phyloP scores from a whole-genome alignment of 2,329 filamentous ascomycete genomes.

The Fusarium fujikuroi region DNA sequence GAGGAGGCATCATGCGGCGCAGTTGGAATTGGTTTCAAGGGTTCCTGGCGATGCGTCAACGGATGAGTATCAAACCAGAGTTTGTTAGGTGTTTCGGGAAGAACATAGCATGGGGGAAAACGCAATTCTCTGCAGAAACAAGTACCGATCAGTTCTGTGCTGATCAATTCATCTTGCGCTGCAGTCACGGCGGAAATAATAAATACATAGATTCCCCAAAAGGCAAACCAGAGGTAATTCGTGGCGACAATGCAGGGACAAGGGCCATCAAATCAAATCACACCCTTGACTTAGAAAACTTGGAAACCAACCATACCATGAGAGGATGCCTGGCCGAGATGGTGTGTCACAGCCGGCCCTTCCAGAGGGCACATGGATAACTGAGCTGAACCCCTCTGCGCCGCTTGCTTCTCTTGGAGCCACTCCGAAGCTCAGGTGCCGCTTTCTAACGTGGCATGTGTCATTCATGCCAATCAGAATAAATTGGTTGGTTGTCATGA shows the following conservation, averaged over 20 bases:
- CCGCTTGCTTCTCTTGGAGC: slow-evolving; percentile 5
- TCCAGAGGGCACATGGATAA: slow-evolving; percentile 10
- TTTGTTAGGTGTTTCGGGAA: background rate
- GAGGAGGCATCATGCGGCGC: slow-evolving; percentile 1
- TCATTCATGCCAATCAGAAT: slow-evolving; percentile 3
- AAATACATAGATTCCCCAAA: background rate
- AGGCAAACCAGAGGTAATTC: background rate
- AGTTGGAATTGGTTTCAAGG: background rate
- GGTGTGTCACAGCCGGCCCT: slow-evolving; percentile 32
- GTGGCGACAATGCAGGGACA: slow-evolving; percentile 31
- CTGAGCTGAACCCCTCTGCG: slow-evolving; percentile 15
- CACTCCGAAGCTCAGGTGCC: slow-evolving; percentile 24
- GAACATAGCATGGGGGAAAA: background rate
- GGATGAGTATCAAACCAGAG: background rate
- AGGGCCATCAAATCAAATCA: slow-evolving; percentile 24
- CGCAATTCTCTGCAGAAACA: background rate
- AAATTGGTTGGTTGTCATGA: slow-evolving; percentile 24
- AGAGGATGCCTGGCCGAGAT: slow-evolving; percentile 32
- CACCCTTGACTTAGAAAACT: slow-evolving; percentile 23
- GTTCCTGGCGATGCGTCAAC: background rate
- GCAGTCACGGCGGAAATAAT: background rate
- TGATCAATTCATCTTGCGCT: background rate
- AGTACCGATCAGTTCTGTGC: background rate
- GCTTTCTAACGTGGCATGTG: slow-evolving; percentile 21
- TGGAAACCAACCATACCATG: slow-evolving; percentile 33